Percentiles rank a stretch among this genome's conserved stretches.
These are phyloP conservation scores for Tulasnella sp. DNA, from an alignment of 768 basidiomycete species.

Conservation along the genomic window DNA sequence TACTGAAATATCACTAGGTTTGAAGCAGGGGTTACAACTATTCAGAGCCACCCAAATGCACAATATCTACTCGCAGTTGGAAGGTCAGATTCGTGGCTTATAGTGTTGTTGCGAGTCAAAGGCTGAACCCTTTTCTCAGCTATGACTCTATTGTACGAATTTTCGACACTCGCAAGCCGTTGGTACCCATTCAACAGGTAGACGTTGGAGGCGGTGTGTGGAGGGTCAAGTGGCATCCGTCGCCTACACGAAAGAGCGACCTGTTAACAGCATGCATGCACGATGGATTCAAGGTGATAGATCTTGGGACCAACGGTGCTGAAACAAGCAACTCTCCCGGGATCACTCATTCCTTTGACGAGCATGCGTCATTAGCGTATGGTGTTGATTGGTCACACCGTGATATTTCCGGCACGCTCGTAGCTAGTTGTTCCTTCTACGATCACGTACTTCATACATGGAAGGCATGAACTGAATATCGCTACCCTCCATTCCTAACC, in stretches of 20 bases:
- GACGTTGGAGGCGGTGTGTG: slow-evolving; percentile 86
- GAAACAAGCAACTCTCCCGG: slow-evolving; percentile 9
- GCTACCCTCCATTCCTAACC: slow-evolving; percentile 27
- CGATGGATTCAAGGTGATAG: slow-evolving; percentile 81
- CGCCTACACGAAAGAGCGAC: slow-evolving; percentile 46
- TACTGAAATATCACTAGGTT: slow-evolving; percentile 39
- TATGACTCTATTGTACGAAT: slow-evolving; percentile 72
- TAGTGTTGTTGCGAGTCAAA: background rate
- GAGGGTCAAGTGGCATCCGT: slow-evolving; percentile 94
- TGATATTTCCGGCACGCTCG: slow-evolving; percentile 31
- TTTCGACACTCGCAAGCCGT: slow-evolving; percentile 66
- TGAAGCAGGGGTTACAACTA: slow-evolving; percentile 82
- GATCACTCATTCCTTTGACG: slow-evolving; percentile 48
- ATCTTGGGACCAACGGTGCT: slow-evolving; percentile 12
- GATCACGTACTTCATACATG: slow-evolving; percentile 77
- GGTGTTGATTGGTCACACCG: slow-evolving; percentile 79
- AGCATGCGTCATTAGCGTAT: slow-evolving; percentile 76
- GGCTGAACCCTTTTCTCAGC: slow-evolving; percentile 30
- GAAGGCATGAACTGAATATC: slow-evolving; percentile 58
- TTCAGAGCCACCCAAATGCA: slow-evolving; percentile 67
- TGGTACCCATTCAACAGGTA: slow-evolving; percentile 40
- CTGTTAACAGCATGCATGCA: slow-evolving; percentile 96
- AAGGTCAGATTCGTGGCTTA: slow-evolving; percentile 38
- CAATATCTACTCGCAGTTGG: slow-evolving; percentile 84
- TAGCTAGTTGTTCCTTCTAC: slow-evolving; percentile 93